A percentile compares a stretch with the other conserved stretches of the same genome.
phyloP scores from a whole-genome alignment of 2,329 filamentous ascomycete species.

The Aspergillus flavus region DNA sequence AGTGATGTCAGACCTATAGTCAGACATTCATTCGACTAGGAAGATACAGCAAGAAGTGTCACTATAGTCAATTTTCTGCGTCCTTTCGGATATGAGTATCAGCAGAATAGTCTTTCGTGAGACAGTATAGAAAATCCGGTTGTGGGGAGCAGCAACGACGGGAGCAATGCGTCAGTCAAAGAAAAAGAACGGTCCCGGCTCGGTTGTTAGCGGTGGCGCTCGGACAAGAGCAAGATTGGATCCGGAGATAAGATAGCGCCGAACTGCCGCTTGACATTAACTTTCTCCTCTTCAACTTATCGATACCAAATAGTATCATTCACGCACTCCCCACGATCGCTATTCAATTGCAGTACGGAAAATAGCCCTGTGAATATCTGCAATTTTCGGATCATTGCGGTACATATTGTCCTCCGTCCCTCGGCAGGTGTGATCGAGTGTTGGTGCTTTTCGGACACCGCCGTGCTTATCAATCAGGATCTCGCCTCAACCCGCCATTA shows the following conservation, averaged over 20 bases:
- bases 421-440: neutral
- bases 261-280: constrained; percentile 4
- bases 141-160: constrained; percentile 5
- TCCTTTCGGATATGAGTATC: neutral
- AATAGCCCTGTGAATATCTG: neutral
- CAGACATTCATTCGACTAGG: constrained; percentile 30
- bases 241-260: constrained; percentile 20
- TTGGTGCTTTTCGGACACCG: constrained; percentile 6
- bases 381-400: neutral
- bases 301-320: neutral
- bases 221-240: constrained; percentile 15
- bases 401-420: neutral
- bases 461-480: constrained; percentile 26
- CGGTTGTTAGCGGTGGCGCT: constrained; percentile 29
- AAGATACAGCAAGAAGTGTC: neutral
- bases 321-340: neutral
- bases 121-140: constrained; percentile 7
- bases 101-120: neutral
- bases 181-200: constrained; percentile 23
- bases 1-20: constrained; percentile 22
- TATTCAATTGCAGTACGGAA: neutral
- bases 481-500: constrained; percentile 23
- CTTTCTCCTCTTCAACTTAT: neutral
- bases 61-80: neutral
- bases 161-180: constrained; percentile 21